Evolutionary conservation across 208 protist genomes (phyloP), one percentile per base, ranked within the genome.

Genomic region (Trypanosomatidae sp.): DNA sequence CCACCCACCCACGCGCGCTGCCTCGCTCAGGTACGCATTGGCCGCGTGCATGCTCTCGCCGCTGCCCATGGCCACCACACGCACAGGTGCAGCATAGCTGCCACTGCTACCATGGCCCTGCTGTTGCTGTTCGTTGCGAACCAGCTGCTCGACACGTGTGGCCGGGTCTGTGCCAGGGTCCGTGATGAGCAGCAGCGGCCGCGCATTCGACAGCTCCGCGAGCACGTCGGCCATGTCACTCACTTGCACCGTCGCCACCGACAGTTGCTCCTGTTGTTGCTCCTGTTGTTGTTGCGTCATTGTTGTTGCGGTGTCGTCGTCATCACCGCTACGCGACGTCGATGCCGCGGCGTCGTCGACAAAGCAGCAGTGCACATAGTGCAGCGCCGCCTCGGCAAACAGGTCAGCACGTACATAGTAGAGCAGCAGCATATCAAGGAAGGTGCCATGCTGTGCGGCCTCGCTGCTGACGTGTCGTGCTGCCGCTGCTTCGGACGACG

Each of bases 131-230:
- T 16, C 11, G 11, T 41, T 7, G 1, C 48, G 37, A 0, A 95
- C 91, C 25, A 96, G 48, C 23, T 88, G 66, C 35, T 98, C 96
- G 5, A 99, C 82, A 26, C 64, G 61, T 22, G 50, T 43, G 21
- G 82, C 85, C 7, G 96, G 89, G 61, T 99, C 98, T 54, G 91
- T 95, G 51, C 96, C 96, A 19, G 93, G 79, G 33, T 80, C 69
- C 16, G 87, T 60, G 16, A 89, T 56, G 28, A 97, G 62, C 33
- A 97, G 50, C 25, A 97, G 58, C 43, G 94, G 88, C 22, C 66
- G 89, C 7, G 48, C 43, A 10, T 47, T 43, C 3, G 68, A 58
- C 13, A 87, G 58, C 59, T 95, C 84, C 1, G 48, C 20, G 46
- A 82, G 61, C 21, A 81, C 45, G 4, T 71, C 65, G 0, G 51